Evolutionary conservation across 805 yeast genomes (phyloP), one percentile per base, ranked within the genome.

Genomic region (Grigorovia transvaalensis): DNA sequence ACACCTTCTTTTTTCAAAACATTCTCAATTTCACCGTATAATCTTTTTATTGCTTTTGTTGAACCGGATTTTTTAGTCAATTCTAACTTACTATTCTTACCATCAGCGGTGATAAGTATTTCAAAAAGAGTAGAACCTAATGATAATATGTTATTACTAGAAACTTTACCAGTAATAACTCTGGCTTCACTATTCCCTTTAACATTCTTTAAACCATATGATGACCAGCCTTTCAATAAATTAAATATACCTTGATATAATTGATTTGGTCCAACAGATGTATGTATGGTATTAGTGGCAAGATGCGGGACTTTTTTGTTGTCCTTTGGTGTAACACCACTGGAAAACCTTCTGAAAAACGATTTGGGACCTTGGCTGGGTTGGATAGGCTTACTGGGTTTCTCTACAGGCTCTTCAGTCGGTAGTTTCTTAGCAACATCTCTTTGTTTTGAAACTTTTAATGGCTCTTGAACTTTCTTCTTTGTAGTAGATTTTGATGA

Each of bases 11-110:
- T 80, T 49, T 71, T 71, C 58, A 85, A 70, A 38, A 84, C 85
- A 61, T 78, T 80, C 58, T 79, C 81, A 56, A 84, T 76, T 61
- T 85, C 90, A 51, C 67, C 70, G 55, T 78, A 78, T 57, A 85
- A 70, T 54, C 80, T 80, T 40, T 70, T 75, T 50, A 85, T 76
- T 7, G 88, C 79, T 56, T 77, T 79, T 35, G 73, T 67, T 1
- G 89, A 82, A 7, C 93, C 93, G 56, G 78, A 80, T 35, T 77
- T 75, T 63, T 81, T 80, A 19, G 75, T 77, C 60, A 86, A 81
- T 15, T 75, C 75, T 40, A 85, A 69, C 53, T 73, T 77, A 46
- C 87, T 80, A 48, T 68, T 68, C 47, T 67, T 77, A 66, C 71
- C 78, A 50, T 78, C 70, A 41, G 71, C 57, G 44, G 54, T 57